Base-by-base conservation (phyloP, 768 basidiomycete genomes). In the Megacollybia marginata region DNA sequence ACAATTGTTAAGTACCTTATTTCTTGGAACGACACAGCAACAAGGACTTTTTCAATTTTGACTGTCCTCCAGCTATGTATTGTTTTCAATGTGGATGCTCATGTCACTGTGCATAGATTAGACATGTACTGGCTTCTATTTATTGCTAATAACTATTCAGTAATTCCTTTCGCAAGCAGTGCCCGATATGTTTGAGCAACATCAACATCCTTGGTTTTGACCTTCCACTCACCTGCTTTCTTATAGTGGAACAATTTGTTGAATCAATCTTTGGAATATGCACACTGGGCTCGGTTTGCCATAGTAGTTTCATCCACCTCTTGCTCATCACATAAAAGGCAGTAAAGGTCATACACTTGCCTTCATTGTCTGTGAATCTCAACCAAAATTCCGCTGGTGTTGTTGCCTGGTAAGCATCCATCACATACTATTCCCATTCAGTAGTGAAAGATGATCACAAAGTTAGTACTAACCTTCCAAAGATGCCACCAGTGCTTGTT, bases 1-100 rank as follows among this genome's bases (percentile, higher is more conserved):
- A 73, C 69, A 0, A 71, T 75, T 42, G 67, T 74, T 40, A 68
- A 69, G 49, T 72, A 74, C 52, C 54, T 73, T 8, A 65, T 72
- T 16, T 69, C 68, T 5, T 68, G 63, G 64, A 71, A 68, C 44
- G 68, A 74, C 52, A 59, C 67, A n/a, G 64, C 67, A 0, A 55
- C 49, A 63, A 69, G 48, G 64, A 73, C 23, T 73, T 65, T 49
- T 60, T 73, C 34, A 66, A 72, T 44, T 62, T 67, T 0, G 51
- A 62, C 18, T 52, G 57, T 11, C 28, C 23, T 13, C 58, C 63
- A 4, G 55, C 56, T 11, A 42, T 57, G 0, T 50, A 51, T 15
- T 70, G 69, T 49, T 49, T 42, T 36, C 31, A 48, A 2, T 70
- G 66, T 52, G 66, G 68, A 2, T 50, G 66, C 3, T 57, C 57